Percentiles rank a stretch among this genome's conserved stretches.
These are phyloP conservation scores for Leccinum rimulosum DNA, from an alignment of 768 basidiomycete species.

Conservation along the genomic window DNA sequence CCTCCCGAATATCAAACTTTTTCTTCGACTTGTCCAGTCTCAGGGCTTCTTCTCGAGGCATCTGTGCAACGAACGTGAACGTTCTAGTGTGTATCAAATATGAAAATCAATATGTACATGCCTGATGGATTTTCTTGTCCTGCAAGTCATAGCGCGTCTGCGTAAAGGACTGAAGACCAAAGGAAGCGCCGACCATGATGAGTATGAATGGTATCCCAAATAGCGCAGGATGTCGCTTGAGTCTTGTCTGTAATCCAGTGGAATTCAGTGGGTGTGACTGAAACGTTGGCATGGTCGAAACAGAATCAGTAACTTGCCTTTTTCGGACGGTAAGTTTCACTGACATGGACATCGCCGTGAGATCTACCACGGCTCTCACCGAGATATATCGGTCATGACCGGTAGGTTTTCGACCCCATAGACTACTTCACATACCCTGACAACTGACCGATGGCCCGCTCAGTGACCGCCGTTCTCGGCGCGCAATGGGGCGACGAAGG, in stretches of 20 bases:
- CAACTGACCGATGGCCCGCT: constrained; percentile 1
- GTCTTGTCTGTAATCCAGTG: constrained; percentile 30
- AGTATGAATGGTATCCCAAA: constrained; percentile 89
- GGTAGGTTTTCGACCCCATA: constrained; percentile 14
- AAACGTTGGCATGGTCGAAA: constrained; percentile 48
- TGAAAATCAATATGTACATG: constrained; percentile 26
- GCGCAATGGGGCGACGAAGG: constrained; percentile 94
- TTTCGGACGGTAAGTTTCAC: constrained; percentile 7
- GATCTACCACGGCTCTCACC: constrained; percentile 15
- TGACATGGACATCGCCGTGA: no score
- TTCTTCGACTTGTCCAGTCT: constrained; percentile 66
- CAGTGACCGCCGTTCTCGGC: constrained; percentile 77
- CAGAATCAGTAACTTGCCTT: constrained; percentile 8
- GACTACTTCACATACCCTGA: background rate
- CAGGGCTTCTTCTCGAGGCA: constrained; percentile 78
- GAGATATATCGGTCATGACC: constrained; percentile 18
- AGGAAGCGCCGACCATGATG: constrained; percentile 84
- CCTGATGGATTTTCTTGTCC: constrained; percentile 72
- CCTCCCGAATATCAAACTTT: constrained; percentile 90
- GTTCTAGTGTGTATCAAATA: background rate
- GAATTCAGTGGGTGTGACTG: constrained; percentile 38
- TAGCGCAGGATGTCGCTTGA: constrained; percentile 61
- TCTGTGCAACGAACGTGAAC: constrained; percentile 32
- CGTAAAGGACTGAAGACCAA: constrained; percentile 77
- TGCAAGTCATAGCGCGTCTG: constrained; percentile 91